Conservation (phyloP, 2,329 filamentous ascomycete genomes). For the Neonectria sp. region DNA sequence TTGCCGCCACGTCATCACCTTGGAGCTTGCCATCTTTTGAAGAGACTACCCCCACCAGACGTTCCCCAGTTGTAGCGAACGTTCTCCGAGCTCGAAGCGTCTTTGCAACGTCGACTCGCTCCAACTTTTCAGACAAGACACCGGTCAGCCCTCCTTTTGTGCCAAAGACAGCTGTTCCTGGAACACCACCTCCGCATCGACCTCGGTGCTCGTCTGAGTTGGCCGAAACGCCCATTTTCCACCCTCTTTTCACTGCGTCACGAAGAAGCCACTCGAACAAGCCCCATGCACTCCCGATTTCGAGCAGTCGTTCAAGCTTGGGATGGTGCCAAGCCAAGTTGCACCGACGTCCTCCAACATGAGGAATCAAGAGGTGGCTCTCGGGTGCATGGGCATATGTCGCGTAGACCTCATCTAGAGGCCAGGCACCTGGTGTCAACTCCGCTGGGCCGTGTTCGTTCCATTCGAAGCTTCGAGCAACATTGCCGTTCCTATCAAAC, state of each 20-base stretch:
- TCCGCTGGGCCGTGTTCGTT: conserved; percentile 48
- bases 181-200: conserved; percentile 53
- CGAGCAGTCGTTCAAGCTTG: conserved; percentile 51
- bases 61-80: conserved; percentile 51
- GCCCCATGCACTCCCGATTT: conserved; percentile 56
- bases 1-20: conserved; percentile 44
- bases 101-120: conserved; percentile 35
- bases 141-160: conserved; percentile 38
- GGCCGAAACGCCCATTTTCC: conserved; percentile 53
- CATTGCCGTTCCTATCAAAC: conserved; percentile 50
- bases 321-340: conserved; percentile 56
- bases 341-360: conserved; percentile 53
- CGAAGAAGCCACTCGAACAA: conserved; percentile 53
- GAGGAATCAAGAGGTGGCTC: conserved; percentile 53
- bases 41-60: conserved; percentile 46
- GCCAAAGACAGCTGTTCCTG: conserved; percentile 17
- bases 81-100: conserved; percentile 47
- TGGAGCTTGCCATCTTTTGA: conserved; percentile 40
- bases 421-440: conserved; percentile 52
- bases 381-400: conserved; percentile 53
- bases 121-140: conserved; percentile 35
- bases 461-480: conserved; percentile 55
- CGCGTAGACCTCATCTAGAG: conserved; percentile 55
- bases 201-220: conserved; percentile 56
- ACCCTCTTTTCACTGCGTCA: conserved; percentile 50